Base-by-base conservation (phyloP, 1,284 basidiomycete genomes). In the Cutaneotrichosporon arboriforme region DNA sequence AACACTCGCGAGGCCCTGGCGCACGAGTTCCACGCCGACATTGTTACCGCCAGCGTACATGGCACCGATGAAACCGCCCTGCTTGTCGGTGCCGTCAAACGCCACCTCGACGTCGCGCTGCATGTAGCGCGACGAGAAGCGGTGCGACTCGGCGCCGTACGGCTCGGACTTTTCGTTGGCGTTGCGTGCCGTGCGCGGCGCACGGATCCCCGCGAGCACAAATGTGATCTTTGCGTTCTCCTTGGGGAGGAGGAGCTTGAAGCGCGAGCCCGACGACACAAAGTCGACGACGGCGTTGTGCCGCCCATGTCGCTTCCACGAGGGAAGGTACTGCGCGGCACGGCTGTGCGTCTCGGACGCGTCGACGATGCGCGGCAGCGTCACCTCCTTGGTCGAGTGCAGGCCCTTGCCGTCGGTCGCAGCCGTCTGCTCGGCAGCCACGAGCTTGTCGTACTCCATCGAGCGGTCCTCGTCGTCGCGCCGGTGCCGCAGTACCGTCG, bases 81-180 rank as follows among this genome's bases (percentile, higher is more conserved):
- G 86, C 77, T 96, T 97, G 78, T 98, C 94, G 14, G 86, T 84
- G 41, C 83, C 81, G 55, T 94, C 88, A 42, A 97, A 84, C 61
- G 90, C 86, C 57, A 97, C 84, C 74, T 98, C 94, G 14, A 92
- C 86, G 66, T 98, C 96, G 21, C 93, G 84, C 73, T 98, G 96
- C 83, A 97, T 85, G 66, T 87, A 91, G 54, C 81, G 81, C 44
- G 83, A 82, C 4, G 89, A 82, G 64, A 89, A 97, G 39, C 89
- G 87, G 8, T 84, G 78, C 2, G 91, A 84, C 72, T 98, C 93
- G 1, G 75, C 65, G 8, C 93, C 94, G 69, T 81, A 97, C 2
- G 92, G 89, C 69, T 98, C 94, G 54, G 84, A 80, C 76, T 91
- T 91, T 65, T 97, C 94, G 15, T 82, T 83, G 0, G 86, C 61